phyloP scores from a whole-genome alignment of 345 rosid genomes.

The Ricinus communis region DNA sequence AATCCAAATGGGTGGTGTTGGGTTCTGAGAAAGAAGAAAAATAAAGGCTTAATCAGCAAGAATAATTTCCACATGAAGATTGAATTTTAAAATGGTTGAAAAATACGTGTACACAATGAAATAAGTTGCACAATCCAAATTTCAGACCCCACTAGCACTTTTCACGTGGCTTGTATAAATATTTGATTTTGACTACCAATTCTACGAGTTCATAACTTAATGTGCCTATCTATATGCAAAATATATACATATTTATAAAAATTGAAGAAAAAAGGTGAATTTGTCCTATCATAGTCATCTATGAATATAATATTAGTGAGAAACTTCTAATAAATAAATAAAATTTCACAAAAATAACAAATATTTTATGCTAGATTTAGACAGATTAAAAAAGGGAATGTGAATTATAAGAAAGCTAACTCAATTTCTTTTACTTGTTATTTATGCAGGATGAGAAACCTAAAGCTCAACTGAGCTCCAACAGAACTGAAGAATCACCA shows the following conservation, averaged over 20 bases:
- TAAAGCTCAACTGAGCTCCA: constrained; percentile 32
- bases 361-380: no score
- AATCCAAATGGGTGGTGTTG: not conserved
- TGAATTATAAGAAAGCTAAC: constrained; percentile 3
- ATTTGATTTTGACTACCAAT: not conserved
- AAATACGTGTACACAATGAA: not conserved
- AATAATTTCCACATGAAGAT: constrained; percentile 1
- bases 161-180: constrained; percentile 40
- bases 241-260: no score
- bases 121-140: not conserved
- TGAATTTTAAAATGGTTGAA: not conserved
- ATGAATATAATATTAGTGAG: no score
- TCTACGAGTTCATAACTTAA: not conserved
- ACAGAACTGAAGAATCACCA: constrained; percentile 22
- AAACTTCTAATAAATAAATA: no score
- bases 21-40: not conserved
- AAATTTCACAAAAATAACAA: no score
- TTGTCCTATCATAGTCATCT: no score
- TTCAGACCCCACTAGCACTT: constrained; percentile 26
- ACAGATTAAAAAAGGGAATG: no score
- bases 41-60: not conserved
- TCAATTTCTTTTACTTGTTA: not conserved
- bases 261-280: no score
- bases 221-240: no score
- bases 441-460: constrained; percentile 51